A percentile compares a stretch with the other conserved stretches of the same genome.
phyloP scores from a whole-genome alignment of 176 grass and related monocot genomes.

The Zizania latifolia region DNA sequence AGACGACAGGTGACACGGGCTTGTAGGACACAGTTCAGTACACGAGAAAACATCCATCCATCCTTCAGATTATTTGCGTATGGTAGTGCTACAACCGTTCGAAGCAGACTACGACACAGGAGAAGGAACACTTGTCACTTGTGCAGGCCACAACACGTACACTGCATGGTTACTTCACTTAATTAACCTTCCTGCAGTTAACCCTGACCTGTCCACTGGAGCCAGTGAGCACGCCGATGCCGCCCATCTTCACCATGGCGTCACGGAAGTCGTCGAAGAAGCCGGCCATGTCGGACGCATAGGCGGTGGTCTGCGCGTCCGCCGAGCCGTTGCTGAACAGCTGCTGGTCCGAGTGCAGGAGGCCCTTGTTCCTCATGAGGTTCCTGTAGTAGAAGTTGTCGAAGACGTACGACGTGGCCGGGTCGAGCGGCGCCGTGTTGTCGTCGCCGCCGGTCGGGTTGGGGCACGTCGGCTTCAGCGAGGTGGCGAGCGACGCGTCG shows the following conservation, averaged over 20 bases:
- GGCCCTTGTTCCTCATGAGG: constrained; percentile 51
- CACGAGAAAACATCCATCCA: not conserved
- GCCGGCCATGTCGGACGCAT: constrained; percentile 34
- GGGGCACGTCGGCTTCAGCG: constrained; percentile 35
- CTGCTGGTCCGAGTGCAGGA: constrained; percentile 92
- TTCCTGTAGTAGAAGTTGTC: constrained; percentile 84
- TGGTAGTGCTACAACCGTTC: constrained; percentile 44
- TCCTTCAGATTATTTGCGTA: constrained; percentile 3
- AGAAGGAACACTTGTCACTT: constrained; percentile 2
- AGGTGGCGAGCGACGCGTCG: constrained; percentile 39
- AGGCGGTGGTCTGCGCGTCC: constrained; percentile 42
- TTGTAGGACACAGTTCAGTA: not conserved
- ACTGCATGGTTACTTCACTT: constrained; percentile 28
- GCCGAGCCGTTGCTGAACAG: constrained; percentile 63
- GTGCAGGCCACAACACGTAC: not conserved
- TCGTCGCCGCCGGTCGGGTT: constrained; percentile 12
- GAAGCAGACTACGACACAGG: constrained; percentile 45
- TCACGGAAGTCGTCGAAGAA: constrained; percentile 68
- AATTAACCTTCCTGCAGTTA: constrained; percentile 66
- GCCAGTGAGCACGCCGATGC: constrained; percentile 55
- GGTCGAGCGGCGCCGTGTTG: constrained; percentile 59
- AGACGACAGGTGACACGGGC: too few relatives aligned
- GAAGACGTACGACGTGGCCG: constrained; percentile 53
- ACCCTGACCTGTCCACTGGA: constrained; percentile 50
- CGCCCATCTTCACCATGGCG: constrained; percentile 87